Evolutionary conservation across 2,329 filamentous ascomycete species (phyloP).

Genomic region (Rutstroemia sp.): DNA sequence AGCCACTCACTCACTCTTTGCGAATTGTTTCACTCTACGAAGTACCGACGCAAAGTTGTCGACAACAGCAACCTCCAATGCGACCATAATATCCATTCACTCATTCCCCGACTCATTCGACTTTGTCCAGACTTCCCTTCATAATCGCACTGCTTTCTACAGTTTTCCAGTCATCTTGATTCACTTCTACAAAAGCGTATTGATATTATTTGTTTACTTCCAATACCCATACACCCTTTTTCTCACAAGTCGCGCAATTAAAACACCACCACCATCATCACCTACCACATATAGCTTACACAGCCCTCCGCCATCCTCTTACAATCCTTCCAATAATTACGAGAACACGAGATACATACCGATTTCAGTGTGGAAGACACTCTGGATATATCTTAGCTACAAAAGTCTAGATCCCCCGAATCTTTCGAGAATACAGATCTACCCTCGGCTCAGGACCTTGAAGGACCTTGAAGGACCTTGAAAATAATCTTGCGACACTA

Average conservation of each 20-base stretch:
- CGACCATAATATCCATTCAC: too few species aligned
- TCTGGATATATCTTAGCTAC: neutral
- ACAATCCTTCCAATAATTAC: constrained; percentile 4
- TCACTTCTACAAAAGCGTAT: too few species aligned
- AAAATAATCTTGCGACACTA: neutral
- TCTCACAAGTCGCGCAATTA: neutral
- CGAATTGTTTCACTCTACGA: neutral
- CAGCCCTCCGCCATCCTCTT: constrained; percentile 5
- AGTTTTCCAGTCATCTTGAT: too few species aligned
- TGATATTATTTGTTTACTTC: too few species aligned
- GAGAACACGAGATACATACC: constrained; percentile 10
- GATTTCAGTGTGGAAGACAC: neutral
- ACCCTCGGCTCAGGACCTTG: neutral
- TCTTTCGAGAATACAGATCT: neutral
- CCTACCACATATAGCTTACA: neutral
- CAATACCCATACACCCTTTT: neutral
- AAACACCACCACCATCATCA: neutral
- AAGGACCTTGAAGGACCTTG: neutral
- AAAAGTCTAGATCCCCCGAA: neutral
- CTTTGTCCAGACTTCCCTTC: too few species aligned
- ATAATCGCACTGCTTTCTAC: too few species aligned
- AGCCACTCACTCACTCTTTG: neutral
- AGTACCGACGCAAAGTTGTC: neutral
- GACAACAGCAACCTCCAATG: neutral
- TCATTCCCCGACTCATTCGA: too few species aligned